Conservation (phyloP, 2,329 filamentous ascomycete species). For the Xylaria sp. region DNA sequence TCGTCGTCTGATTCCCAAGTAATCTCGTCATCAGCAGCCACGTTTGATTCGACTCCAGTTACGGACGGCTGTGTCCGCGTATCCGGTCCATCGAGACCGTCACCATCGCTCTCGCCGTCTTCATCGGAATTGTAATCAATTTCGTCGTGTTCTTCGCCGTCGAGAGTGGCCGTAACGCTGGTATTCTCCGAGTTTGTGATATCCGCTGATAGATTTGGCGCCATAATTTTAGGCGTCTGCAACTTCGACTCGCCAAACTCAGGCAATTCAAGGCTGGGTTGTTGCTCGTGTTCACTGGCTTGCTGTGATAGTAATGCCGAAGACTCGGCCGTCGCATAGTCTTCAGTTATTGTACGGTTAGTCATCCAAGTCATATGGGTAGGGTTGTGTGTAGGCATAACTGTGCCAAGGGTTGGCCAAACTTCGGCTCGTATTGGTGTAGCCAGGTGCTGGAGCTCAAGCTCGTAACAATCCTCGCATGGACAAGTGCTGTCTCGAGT, state of each 20-base stretch:
- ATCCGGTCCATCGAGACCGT: slow-evolving; percentile 38
- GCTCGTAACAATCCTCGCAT: slow-evolving; percentile 38
- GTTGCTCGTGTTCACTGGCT: slow-evolving; percentile 18
- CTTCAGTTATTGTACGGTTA: slow-evolving; percentile 41
- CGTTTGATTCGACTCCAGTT: slow-evolving; percentile 41
- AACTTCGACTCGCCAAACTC: slow-evolving; percentile 28
- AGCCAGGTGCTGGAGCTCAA: slow-evolving; percentile 31
- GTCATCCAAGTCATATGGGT: slow-evolving; percentile 30
- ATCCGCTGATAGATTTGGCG: slow-evolving; percentile 42
- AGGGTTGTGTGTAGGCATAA: slow-evolving; percentile 24
- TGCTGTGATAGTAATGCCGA: slow-evolving; percentile 26
- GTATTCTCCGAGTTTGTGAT: slow-evolving; percentile 51
- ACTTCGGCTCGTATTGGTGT: slow-evolving; percentile 21
- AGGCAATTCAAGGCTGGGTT: slow-evolving; percentile 11
- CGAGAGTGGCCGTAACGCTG: slow-evolving; percentile 51
- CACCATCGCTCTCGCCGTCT: slow-evolving; percentile 49
- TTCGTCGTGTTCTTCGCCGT: slow-evolving; percentile 50
- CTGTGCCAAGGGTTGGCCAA: slow-evolving; percentile 19
- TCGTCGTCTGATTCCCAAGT: slow-evolving; percentile 52
- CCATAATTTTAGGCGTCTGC: slow-evolving; percentile 28
- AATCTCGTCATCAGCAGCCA: slow-evolving; percentile 47
- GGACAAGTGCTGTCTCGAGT: slow-evolving; percentile 21
- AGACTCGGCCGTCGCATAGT: slow-evolving; percentile 36
- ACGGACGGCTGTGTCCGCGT: slow-evolving; percentile 39
- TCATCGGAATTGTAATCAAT: slow-evolving; percentile 52